These are phyloP conservation scores for Flaveria linearis DNA, from an alignment of 129 eudicot genomes.

Conservation along the genomic window DNA sequence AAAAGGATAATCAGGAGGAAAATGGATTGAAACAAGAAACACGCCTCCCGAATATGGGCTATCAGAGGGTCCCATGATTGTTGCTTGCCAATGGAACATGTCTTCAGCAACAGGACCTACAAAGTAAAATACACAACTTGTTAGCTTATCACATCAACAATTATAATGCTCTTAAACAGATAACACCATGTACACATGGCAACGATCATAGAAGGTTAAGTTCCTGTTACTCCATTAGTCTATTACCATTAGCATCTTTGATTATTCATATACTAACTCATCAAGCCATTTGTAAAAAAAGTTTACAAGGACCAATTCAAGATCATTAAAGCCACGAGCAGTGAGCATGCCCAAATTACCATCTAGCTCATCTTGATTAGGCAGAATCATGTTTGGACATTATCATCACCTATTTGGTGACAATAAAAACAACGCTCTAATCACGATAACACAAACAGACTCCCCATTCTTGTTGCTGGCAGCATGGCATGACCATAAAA, in stretches of 20 bases:
- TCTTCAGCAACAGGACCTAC: slow-evolving; percentile 85
- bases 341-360: slow-evolving; percentile 1
- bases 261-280: background rate
- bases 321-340: background rate
- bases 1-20: slow-evolving; percentile 86
- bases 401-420: background rate
- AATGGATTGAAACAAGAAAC: slow-evolving; percentile 71
- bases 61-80: slow-evolving; percentile 85
- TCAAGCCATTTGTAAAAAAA: background rate
- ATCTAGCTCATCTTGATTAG: background rate
- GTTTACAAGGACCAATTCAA: slow-evolving; percentile 1
- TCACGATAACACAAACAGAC: background rate
- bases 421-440: background rate
- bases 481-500: background rate
- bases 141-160: slow-evolving; percentile 15
- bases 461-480: background rate
- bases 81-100: slow-evolving; percentile 92
- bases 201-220: background rate
- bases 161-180: background rate
- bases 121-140: slow-evolving; percentile 9
- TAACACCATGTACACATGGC: slow-evolving; percentile 5
- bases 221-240: slow-evolving; percentile 13
- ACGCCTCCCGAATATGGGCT: slow-evolving; percentile 86
- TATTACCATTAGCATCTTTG: background rate
- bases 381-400: background rate